Conservation (phyloP, 768 basidiomycete species). For the Fibroporia radiculosa region DNA sequence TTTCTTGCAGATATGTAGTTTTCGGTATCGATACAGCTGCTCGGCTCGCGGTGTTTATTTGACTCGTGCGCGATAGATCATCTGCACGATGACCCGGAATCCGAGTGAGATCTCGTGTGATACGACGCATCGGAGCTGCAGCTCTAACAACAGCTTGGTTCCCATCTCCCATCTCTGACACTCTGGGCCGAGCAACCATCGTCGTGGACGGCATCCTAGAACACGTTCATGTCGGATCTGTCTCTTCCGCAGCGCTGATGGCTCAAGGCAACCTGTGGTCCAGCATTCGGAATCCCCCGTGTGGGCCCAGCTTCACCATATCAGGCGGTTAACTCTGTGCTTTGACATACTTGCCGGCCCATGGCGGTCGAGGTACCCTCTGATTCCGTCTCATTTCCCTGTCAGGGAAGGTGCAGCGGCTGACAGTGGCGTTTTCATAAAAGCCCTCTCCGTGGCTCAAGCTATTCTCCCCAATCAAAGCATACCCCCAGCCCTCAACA, state of each 20-base stretch:
- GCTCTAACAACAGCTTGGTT: background rate
- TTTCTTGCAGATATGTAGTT: background rate
- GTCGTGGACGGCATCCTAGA: background rate
- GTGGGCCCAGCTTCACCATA: background rate
- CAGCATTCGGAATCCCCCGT: conserved; percentile 1
- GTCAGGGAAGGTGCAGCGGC: background rate
- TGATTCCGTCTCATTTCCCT: background rate
- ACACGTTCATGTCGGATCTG: conserved; percentile 1
- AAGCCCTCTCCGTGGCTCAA: background rate
- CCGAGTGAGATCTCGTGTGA: background rate
- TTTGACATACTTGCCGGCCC: too few species aligned
- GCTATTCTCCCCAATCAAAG: background rate
- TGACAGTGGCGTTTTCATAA: conserved; percentile 1
- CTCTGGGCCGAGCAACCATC: conserved; percentile 3
- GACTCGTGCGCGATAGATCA: conserved; percentile 1
- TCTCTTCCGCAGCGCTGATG: background rate
- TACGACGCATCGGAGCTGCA: conserved; percentile 3
- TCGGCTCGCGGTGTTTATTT: conserved; percentile 4
- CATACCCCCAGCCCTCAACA: background rate
- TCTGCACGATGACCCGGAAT: background rate
- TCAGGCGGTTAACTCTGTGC: background rate
- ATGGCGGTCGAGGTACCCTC: background rate
- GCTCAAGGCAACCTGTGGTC: background rate
- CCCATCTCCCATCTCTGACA: background rate
- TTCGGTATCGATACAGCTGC: background rate